A percentile compares a stretch with the other conserved stretches of the same genome.
Conservation (phyloP, 129 eudicot genomes). For the Artemisia tridentata region DNA sequence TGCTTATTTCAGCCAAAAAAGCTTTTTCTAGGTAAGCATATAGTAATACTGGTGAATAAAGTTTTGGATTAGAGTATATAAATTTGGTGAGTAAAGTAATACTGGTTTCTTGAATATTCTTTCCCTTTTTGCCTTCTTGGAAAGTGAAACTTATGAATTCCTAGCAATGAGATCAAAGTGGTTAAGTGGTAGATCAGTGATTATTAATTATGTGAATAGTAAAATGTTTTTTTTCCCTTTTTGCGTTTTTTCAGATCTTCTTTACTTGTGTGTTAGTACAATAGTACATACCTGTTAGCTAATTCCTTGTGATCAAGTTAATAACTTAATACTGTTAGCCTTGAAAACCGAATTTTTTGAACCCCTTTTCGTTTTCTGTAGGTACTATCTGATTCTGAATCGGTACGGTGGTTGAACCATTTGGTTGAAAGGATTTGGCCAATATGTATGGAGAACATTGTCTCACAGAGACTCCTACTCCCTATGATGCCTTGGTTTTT, state of each 20-base stretch:
- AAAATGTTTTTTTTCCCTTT: constrained; percentile 13
- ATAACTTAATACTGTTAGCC: constrained; percentile 12
- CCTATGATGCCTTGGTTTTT: constrained; percentile 95
- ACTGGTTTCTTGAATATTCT: too few relatives aligned
- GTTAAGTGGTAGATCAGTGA: constrained; percentile 4
- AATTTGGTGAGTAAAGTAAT: too few relatives aligned
- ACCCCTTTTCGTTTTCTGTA: constrained; percentile 21
- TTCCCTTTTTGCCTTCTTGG: too few relatives aligned
- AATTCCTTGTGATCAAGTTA: constrained; percentile 16
- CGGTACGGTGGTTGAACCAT: constrained; percentile 88
- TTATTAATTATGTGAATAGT: background rate
- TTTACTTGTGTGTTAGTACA: background rate
- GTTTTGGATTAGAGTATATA: too few relatives aligned
- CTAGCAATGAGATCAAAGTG: background rate
- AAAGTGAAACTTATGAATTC: background rate
- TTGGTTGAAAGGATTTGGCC: constrained; percentile 88
- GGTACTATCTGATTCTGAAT: constrained; percentile 90
- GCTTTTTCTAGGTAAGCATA: background rate
- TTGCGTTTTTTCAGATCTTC: background rate
- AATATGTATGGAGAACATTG: constrained; percentile 76
- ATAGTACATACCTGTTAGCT: background rate
- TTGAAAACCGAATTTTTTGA: background rate
- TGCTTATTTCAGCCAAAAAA: background rate
- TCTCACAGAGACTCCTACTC: constrained; percentile 83
- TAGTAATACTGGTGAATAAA: too few relatives aligned